Percentiles rank a stretch among this genome's conserved stretches.
These are phyloP conservation scores for Lodderomyces oxycetoniae DNA, from an alignment of 1,139 yeast genomes.

Conservation along the genomic window DNA sequence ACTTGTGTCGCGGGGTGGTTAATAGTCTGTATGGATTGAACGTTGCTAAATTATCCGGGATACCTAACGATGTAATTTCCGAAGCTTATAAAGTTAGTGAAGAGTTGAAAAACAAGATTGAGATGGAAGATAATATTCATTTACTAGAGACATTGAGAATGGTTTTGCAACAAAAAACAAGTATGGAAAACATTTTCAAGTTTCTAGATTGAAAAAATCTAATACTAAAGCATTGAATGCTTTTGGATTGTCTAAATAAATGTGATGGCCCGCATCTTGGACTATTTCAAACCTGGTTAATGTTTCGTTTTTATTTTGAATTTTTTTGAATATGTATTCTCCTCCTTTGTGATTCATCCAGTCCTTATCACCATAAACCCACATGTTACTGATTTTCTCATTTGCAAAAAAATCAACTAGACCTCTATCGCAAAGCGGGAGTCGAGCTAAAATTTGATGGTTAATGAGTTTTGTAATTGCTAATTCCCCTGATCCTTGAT, in stretches of 20 bases:
- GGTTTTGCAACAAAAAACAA: not conserved
- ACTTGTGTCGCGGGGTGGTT: constrained; percentile 54
- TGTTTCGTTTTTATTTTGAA: constrained; percentile 15
- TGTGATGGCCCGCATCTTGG: constrained; percentile 41
- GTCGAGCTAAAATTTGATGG: constrained; percentile 36
- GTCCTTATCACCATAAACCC: constrained; percentile 43
- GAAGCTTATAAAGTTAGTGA: constrained; percentile 48
- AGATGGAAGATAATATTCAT: constrained; percentile 14
- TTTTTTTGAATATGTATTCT: constrained; percentile 26
- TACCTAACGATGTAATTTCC: constrained; percentile 47
- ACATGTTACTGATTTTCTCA: constrained; percentile 23
- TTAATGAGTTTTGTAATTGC: constrained; percentile 41
- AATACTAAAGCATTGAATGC: constrained; percentile 26
- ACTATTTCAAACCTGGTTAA: constrained; percentile 22
- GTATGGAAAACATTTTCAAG: constrained; percentile 3
- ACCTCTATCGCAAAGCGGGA: constrained; percentile 43
- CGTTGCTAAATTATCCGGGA: constrained; percentile 68
- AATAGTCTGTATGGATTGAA: constrained; percentile 71
- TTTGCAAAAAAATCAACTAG: constrained; percentile 27
- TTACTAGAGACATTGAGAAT: constrained; percentile 5
- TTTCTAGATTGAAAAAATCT: constrained; percentile 22
- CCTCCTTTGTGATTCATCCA: constrained; percentile 47
- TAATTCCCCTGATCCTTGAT: constrained; percentile 42
- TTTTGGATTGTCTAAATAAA: constrained; percentile 37
- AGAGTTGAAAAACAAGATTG: constrained; percentile 31